A percentile compares a stretch with the other conserved stretches of the same genome.
phyloP scores from a whole-genome alignment of 805 yeast species.

The Lipomyces mesembrius region DNA sequence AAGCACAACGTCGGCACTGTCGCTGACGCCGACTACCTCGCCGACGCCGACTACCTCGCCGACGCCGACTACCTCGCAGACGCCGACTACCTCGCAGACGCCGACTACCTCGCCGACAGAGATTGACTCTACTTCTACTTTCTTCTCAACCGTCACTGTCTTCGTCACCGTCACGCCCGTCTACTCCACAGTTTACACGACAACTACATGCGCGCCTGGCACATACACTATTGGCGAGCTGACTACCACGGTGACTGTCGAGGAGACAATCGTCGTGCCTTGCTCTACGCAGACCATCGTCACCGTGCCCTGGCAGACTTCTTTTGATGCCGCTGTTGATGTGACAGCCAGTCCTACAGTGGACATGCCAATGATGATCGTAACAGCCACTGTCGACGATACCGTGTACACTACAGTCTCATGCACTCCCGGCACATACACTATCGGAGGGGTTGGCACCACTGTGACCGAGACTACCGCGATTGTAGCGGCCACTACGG shows the following conservation, averaged over 20 bases:
- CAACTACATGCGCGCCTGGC: constrained; percentile 26
- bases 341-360: constrained; percentile 8
- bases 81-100: constrained; percentile 7
- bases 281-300: constrained; percentile 23
- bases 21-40: constrained; percentile 2
- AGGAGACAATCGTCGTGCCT: constrained; percentile 27
- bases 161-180: constrained; percentile 29
- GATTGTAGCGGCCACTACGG: constrained; percentile 45
- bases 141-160: constrained; percentile 26
- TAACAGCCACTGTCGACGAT: constrained; percentile 10
- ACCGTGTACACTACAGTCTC: constrained; percentile 23
- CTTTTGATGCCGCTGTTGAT: constrained; percentile 7
- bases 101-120: constrained; percentile 14
- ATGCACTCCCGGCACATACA: constrained; percentile 28
- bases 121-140: constrained; percentile 11
- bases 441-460: constrained; percentile 18
- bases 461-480: constrained; percentile 33
- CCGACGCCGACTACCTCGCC: constrained; percentile 10
- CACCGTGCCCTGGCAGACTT: constrained; percentile 11
- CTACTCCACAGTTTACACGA: constrained; percentile 23
- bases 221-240: constrained; percentile 18
- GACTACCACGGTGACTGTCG: constrained; percentile 24
- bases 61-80: background rate
- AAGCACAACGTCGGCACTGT: constrained; percentile 15
- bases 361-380: constrained; percentile 5